Evolutionary conservation across 2,329 filamentous ascomycete species (phyloP), one percentile per base, ranked within the genome.

Genomic region (Aspergillus persii): DNA sequence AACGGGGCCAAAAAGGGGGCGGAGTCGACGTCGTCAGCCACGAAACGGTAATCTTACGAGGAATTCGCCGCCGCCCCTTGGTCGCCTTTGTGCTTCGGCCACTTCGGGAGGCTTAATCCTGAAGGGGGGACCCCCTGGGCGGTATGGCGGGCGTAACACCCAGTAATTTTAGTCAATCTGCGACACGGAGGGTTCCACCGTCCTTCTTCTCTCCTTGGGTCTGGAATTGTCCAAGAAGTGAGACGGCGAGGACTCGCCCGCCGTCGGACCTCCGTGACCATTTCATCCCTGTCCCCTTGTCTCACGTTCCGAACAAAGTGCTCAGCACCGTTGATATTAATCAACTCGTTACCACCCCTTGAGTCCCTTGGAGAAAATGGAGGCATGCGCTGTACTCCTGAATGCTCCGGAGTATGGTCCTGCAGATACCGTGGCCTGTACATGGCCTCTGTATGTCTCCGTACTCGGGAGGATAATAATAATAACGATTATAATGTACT

Each of bases 1-100:
- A 64, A 23, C 2, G 18, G 18, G 18, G 18, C 18, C 18, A 23
- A 23, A 23, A 23, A 61, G 65, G 66, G 65, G 61, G 66, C 62
- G 60, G 61, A 64, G 59, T 61, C 56, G 29, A 41, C 48, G 58
- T 58, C 59, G 63, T 66, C 57, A 66, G 59, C 64, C 56, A 53
- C 41, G 51, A 49, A 54, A 63, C 48, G 12, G 61, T 65, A 61
- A 56, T 46, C 53, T 64, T 63, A 65, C 65, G 30, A 3, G 26
- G 8, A 12, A 18, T 18, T 23, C 49, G 29, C 36, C 36, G 12
- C 36, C 33, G 8, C 9, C 33, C 33, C 33, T 12, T 36, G 11
- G 15, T 6, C 36, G 4, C 15, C 36, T 41, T 41, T 41, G 15
- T 41, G 36, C 36, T 5, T 33, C 36, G 12, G 12, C n/a, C n/a